phyloP scores from a whole-genome alignment of 1,139 yeast genomes.

The Arxiozyma bovina region DNA sequence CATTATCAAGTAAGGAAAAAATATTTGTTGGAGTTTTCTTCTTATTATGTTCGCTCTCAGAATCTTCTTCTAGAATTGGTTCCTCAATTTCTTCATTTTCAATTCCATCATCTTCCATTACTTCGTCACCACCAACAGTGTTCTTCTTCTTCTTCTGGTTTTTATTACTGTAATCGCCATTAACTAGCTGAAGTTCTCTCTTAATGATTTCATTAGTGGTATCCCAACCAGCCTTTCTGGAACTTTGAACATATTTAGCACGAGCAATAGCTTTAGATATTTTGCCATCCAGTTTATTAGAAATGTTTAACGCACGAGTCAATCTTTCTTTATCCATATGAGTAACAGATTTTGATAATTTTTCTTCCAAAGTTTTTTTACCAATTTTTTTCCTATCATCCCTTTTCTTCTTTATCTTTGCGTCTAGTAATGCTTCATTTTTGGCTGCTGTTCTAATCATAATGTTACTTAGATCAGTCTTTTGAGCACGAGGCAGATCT shows the following conservation, averaged over 20 bases:
- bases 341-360: slow-evolving; percentile 30
- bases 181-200: slow-evolving; percentile 23
- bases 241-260: slow-evolving; percentile 50
- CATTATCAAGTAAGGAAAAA: slow-evolving; percentile 7
- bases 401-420: slow-evolving; percentile 43
- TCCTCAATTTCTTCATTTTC: slow-evolving; percentile 14
- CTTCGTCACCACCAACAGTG: slow-evolving; percentile 13
- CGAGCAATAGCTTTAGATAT: slow-evolving; percentile 56
- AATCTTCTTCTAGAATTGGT: slow-evolving; percentile 13
- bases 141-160: slow-evolving; percentile 3
- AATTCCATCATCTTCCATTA: slow-evolving; percentile 24
- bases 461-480: slow-evolving; percentile 51
- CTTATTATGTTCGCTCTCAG: slow-evolving; percentile 8
- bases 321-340: slow-evolving; percentile 34
- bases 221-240: slow-evolving; percentile 70
- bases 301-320: slow-evolving; percentile 44
- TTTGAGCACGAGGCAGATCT: slow-evolving; percentile 47
- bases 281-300: slow-evolving; percentile 51
- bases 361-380: slow-evolving; percentile 32
- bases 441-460: slow-evolving; percentile 57
- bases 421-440: slow-evolving; percentile 52
- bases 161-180: slow-evolving; percentile 5
- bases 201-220: slow-evolving; percentile 45
- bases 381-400: slow-evolving; percentile 28
- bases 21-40: slow-evolving; percentile 4